A percentile compares a stretch with the other conserved stretches of the same genome.
These are phyloP conservation scores for Blastomyces gilchristii DNA, from an alignment of 2,329 filamentous ascomycete species.

Conservation along the genomic window DNA sequence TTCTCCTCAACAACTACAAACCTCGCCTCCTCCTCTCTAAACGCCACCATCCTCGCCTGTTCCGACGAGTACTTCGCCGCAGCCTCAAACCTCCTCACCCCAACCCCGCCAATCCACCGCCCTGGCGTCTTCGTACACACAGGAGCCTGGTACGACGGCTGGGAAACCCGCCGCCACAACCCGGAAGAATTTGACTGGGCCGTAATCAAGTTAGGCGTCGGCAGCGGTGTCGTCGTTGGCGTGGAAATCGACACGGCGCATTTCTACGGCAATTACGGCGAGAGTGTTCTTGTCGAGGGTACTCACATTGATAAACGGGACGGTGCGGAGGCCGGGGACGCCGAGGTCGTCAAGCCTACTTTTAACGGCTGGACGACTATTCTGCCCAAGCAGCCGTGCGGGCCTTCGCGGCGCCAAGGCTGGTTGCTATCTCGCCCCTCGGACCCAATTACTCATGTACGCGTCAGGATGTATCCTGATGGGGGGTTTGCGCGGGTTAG, in stretches of 20 bases:
- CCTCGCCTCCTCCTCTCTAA: constrained; percentile 36
- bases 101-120: constrained; percentile 45
- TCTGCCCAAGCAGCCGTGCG: constrained; percentile 30
- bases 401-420: constrained; percentile 33
- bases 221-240: constrained; percentile 30
- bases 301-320: constrained; percentile 16
- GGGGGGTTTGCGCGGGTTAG: constrained; percentile 36
- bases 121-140: constrained; percentile 50
- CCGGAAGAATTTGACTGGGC: constrained; percentile 49
- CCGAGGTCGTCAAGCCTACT: constrained; percentile 24
- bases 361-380: constrained; percentile 32
- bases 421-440: constrained; percentile 29
- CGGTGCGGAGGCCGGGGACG: constrained; percentile 17
- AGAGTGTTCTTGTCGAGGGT: constrained; percentile 33
- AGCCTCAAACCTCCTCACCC: constrained; percentile 49
- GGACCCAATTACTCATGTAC: constrained; percentile 33
- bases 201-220: constrained; percentile 48
- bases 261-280: constrained; percentile 39
- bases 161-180: constrained; percentile 55
- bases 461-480: constrained; percentile 38
- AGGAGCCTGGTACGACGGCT: constrained; percentile 56
- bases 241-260: constrained; percentile 38
- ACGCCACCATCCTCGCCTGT: constrained; percentile 46
- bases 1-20: constrained; percentile 41
- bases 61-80: constrained; percentile 54